Evolutionary conservation across 1,284 basidiomycete species (phyloP).

Genomic region (Macrocystidia cucumis): DNA sequence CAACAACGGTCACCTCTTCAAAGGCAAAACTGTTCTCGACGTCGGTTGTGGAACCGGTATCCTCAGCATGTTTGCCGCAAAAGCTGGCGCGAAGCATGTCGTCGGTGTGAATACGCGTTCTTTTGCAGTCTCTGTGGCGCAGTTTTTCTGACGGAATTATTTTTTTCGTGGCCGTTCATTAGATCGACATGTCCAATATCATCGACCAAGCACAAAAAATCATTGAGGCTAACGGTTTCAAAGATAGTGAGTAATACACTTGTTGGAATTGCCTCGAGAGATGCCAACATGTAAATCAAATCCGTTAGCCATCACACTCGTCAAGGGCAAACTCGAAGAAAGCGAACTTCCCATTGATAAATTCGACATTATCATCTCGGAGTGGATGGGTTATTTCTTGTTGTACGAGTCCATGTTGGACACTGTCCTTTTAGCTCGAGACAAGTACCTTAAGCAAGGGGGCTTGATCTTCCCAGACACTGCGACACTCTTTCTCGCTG

Average conservation of each 20-base stretch:
- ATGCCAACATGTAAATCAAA: conserved; percentile 8
- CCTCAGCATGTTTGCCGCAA: conserved; percentile 98
- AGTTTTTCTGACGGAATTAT: conserved; percentile 5
- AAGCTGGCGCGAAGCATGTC: conserved; percentile 94
- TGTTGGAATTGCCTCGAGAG: conserved; percentile 1
- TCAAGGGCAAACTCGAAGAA: conserved; percentile 98
- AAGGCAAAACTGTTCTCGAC: conserved; percentile 94
- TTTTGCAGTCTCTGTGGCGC: conserved; percentile 2
- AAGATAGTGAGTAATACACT: conserved; percentile 66
- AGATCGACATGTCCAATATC: conserved; percentile 99
- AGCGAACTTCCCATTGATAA: conserved; percentile 77
- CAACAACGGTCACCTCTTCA: conserved; percentile 95
- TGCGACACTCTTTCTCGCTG: conserved; percentile 90
- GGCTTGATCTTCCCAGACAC: conserved; percentile 97
- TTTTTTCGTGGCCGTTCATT: conserved; percentile 9
- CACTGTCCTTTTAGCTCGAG: conserved; percentile 93
- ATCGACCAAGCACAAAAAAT: conserved; percentile 98
- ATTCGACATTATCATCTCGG: conserved; percentile 99
- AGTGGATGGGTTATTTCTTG: conserved; percentile 97
- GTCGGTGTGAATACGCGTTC: conserved; percentile 68
- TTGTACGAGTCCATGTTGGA: conserved; percentile 99
- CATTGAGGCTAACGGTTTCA: conserved; percentile 93
- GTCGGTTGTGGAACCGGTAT: conserved; percentile 99
- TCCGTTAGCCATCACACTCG: conserved; percentile 77
- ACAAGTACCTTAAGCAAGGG: conserved; percentile 90